These are phyloP conservation scores for Pythium sukuiense DNA, from an alignment of 352 stramenopile species.

Conservation along the genomic window DNA sequence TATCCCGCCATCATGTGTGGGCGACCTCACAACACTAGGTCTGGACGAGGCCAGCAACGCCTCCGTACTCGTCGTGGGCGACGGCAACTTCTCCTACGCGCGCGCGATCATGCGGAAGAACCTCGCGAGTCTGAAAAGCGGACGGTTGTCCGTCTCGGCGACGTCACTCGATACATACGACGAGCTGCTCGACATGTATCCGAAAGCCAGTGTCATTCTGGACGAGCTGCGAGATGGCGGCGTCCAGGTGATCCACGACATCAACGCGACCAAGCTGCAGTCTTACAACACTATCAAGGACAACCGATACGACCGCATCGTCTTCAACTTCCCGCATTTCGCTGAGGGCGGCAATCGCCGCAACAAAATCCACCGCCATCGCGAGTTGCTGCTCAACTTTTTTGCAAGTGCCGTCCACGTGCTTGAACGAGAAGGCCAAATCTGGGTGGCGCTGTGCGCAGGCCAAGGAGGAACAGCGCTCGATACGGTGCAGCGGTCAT, in stretches of 20 bases:
- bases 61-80: slow-evolving; percentile 70
- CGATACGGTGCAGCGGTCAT: slow-evolving; percentile 54
- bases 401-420: slow-evolving; percentile 65
- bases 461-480: slow-evolving; percentile 79
- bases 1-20: slow-evolving; percentile 22
- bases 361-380: slow-evolving; percentile 86
- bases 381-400: slow-evolving; percentile 75
- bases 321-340: slow-evolving; percentile 89
- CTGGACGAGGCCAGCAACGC: slow-evolving; percentile 20
- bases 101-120: slow-evolving; percentile 67
- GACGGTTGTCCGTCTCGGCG: slow-evolving; percentile 39
- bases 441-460: slow-evolving; percentile 82
- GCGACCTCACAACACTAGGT: slow-evolving; percentile 62
- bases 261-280: slow-evolving; percentile 74
- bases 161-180: slow-evolving; percentile 69
- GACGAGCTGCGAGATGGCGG: slow-evolving; percentile 48
- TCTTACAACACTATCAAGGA: slow-evolving; percentile 28
- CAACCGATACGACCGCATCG: slow-evolving; percentile 58
- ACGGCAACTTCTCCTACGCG: slow-evolving; percentile 88
- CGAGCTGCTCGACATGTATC: slow-evolving; percentile 79
- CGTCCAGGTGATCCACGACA: slow-evolving; percentile 57
- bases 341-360: slow-evolving; percentile 69
- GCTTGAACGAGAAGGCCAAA: slow-evolving; percentile 50
- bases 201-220: slow-evolving; percentile 50
- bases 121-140: slow-evolving; percentile 15